Conservation (phyloP, 2,329 filamentous ascomycete species). For the Fusarium sp. region DNA sequence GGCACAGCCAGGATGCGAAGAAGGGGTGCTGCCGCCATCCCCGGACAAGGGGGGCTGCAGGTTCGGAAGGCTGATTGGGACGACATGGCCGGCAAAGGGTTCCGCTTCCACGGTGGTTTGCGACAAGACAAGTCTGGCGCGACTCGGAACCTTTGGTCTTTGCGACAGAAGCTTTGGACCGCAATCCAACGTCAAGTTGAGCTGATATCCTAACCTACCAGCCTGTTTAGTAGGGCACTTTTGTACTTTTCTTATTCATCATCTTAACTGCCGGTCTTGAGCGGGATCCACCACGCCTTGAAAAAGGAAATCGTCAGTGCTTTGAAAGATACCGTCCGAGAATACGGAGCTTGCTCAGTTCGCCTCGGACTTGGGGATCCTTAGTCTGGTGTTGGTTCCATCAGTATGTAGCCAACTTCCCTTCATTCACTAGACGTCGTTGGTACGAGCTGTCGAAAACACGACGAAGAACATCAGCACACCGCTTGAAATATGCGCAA, state of each 20-base stretch:
- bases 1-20: constrained; percentile 42
- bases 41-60: constrained; percentile 37
- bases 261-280: constrained; percentile 42
- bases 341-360: constrained; percentile 26
- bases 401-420: constrained; percentile 6
- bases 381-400: constrained; percentile 18
- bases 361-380: constrained; percentile 26
- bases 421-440: not conserved
- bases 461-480: not conserved
- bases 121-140: constrained; percentile 35
- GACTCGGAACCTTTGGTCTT: constrained; percentile 28
- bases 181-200: constrained; percentile 25
- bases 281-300: constrained; percentile 32
- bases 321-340: constrained; percentile 35
- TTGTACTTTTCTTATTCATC: constrained; percentile 33
- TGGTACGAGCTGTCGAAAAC: not conserved
- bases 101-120: constrained; percentile 48
- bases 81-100: constrained; percentile 46
- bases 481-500: not conserved
- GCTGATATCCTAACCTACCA: constrained; percentile 36
- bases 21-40: constrained; percentile 43
- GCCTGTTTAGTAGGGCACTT: constrained; percentile 26
- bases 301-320: constrained; percentile 32
- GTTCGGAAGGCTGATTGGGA: constrained; percentile 34
- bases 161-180: constrained; percentile 32